Base-by-base conservation (phyloP, 129 eudicot genomes). In the Flaveria ramosissima region DNA sequence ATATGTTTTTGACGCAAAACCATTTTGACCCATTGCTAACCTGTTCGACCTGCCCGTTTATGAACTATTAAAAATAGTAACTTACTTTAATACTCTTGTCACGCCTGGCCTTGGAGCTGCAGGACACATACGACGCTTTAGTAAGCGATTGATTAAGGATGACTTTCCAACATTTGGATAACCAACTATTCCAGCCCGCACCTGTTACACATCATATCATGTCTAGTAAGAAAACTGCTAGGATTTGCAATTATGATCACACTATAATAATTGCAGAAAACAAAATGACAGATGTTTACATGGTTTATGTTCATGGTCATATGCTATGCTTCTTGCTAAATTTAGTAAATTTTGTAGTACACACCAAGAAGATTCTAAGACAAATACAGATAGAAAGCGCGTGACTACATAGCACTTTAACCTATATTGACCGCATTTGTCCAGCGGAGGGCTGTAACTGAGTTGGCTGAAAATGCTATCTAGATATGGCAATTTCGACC, bases 31-130 rank as follows among this genome's bases (percentile, higher is more conserved):
- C 5, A 15, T 70, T 24, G 50, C 14, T 23, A 51, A 8, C 26
- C 26, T 51, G 46, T 47, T 30, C 1, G 12, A 71, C 64, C 75
- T 6, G 2, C 48, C 17, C 51, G 9, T 71, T 50, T 8, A 3
- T 9, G 12, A 32, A 11, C 32, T 36, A 48, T 11, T 3, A 42
- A 3, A 23, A 73, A 63, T 71, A 41, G 20, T 6, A 53, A 72
- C 92, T 36, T 89, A 93, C 99, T 89, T 94, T 41, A 94, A 84
- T 75, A 84, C 86, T 86, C 99, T 84, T n/a, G 99, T 94, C 70
- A 94, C 97, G 71, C 99, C 99, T 60, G 99, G 99, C 80, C 97
- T 84, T 84, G 97, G 99, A 81, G 99, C 99, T 14, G 99, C 96
- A 47, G 96, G 85, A 77, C 99, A 94, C 99, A 94, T 84, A 36